Evolutionary conservation across 2,329 filamentous ascomycete species (phyloP).

Genomic region (Paraconiothyrium sp.): DNA sequence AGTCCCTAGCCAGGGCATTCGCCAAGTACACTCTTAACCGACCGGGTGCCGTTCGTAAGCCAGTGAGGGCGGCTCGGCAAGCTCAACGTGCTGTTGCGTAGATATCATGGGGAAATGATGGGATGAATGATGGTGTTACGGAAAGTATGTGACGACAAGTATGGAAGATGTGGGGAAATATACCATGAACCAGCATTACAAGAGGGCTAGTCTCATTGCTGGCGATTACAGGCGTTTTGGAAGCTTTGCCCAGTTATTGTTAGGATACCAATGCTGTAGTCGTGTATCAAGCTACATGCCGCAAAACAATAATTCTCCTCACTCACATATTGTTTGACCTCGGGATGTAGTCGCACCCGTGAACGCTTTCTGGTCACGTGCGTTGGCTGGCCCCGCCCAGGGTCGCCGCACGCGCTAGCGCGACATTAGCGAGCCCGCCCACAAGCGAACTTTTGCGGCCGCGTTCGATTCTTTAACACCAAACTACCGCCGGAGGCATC

Average conservation of each 20-base stretch:
- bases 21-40: slow-evolving; percentile 79
- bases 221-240: not conserved
- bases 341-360: too few relatives aligned
- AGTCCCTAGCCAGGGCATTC: slow-evolving; percentile 91
- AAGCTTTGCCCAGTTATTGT: not conserved
- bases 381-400: not conserved
- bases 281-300: not conserved
- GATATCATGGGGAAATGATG: slow-evolving; percentile 5
- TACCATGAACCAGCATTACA: slow-evolving; percentile 1
- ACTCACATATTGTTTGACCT: too few relatives aligned
- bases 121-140: slow-evolving; percentile 14
- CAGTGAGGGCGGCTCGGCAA: slow-evolving; percentile 37
- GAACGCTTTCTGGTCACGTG: too few relatives aligned
- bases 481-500: slow-evolving; percentile 18
- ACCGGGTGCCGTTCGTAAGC: slow-evolving; percentile 53
- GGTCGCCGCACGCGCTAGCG: not conserved
- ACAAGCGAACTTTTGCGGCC: not conserved
- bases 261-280: slow-evolving; percentile 5
- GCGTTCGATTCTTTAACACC: slow-evolving; percentile 2
- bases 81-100: slow-evolving; percentile 40
- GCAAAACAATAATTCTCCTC: too few relatives aligned
- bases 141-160: not conserved
- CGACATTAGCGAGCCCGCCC: not conserved
- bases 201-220: not conserved
- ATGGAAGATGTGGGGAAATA: not conserved